These are phyloP conservation scores for Hyaloscypha hepaticicola DNA, from an alignment of 495 filamentous ascomycete species.

Conservation along the genomic window DNA sequence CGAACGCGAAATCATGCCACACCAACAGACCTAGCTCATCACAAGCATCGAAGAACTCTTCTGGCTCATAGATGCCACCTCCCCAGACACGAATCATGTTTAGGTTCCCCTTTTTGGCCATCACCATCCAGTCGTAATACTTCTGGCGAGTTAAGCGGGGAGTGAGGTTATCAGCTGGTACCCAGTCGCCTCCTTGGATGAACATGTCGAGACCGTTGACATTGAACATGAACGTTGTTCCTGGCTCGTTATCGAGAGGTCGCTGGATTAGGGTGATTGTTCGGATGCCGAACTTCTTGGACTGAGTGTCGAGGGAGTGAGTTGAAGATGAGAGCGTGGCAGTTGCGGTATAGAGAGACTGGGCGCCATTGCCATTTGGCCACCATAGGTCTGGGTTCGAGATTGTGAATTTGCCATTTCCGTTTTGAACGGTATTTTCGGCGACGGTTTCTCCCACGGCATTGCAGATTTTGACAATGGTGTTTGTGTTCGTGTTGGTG, in stretches of 20 bases:
- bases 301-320: slow-evolving; percentile 47
- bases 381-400: slow-evolving; percentile 6
- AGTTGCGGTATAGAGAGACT: slow-evolving; percentile 26
- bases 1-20: slow-evolving; percentile 71
- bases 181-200: slow-evolving; percentile 3
- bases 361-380: slow-evolving; percentile 7
- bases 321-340: slow-evolving; percentile 50
- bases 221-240: slow-evolving; percentile 5
- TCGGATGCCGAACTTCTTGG: slow-evolving; percentile 32
- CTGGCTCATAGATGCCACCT: slow-evolving; percentile 65
- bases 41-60: slow-evolving; percentile 62
- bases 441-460: slow-evolving; percentile 50
- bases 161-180: slow-evolving; percentile 4
- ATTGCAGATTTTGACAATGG: slow-evolving; percentile 51
- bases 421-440: slow-evolving; percentile 42
- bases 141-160: not conserved
- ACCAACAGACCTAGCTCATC: slow-evolving; percentile 64
- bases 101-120: not conserved
- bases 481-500: slow-evolving; percentile 36
- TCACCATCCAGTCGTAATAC: not conserved
- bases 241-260: not conserved
- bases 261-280: not conserved
- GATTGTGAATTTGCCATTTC: not conserved
- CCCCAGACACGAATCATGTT: slow-evolving; percentile 37
- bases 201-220: slow-evolving; percentile 7